Evolutionary conservation across 192 early-diverging fungal genomes (phyloP).

Genomic region (Mortierella antarctica): DNA sequence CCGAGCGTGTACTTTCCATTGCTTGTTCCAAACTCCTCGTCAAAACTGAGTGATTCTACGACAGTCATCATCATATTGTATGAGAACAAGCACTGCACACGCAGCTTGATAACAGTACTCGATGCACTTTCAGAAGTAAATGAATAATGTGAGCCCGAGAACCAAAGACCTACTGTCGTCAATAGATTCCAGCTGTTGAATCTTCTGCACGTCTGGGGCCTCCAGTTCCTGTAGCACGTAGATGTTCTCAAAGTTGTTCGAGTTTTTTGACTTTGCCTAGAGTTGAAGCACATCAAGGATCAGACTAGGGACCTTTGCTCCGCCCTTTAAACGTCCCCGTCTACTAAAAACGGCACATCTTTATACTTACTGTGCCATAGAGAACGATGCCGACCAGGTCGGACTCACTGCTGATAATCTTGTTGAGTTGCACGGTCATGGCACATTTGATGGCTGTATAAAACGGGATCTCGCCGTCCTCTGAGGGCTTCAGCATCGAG

Average conservation of each 20-base stretch:
- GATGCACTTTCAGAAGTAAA: neutral
- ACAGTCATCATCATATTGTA: neutral
- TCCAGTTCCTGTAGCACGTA: conserved; percentile 72
- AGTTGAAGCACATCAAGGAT: neutral
- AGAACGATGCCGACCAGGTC: conserved; percentile 61
- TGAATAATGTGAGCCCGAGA: neutral
- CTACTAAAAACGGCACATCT: too few relatives aligned
- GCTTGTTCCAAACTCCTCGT: conserved; percentile 59
- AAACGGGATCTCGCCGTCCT: conserved; percentile 56
- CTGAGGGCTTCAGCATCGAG: conserved; percentile 50
- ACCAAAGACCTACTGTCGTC: conserved; percentile 55
- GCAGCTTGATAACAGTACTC: neutral
- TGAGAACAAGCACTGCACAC: neutral
- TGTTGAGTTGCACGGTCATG: conserved; percentile 50
- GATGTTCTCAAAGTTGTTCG: conserved; percentile 66
- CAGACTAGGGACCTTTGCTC: neutral
- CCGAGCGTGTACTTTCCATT: conserved; percentile 64
- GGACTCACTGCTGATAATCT: conserved; percentile 53
- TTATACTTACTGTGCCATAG: conserved; percentile 58
- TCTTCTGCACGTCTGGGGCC: conserved; percentile 65
- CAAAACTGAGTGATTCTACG: conserved; percentile 53
- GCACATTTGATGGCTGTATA: conserved; percentile 53
- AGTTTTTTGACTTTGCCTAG: conserved; percentile 60
- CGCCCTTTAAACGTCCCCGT: too few relatives aligned
- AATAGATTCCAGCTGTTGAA: conserved; percentile 68